These are phyloP conservation scores for Stachybotrys chlorohalonatus DNA, from an alignment of 2,329 filamentous ascomycete species.

Conservation along the genomic window DNA sequence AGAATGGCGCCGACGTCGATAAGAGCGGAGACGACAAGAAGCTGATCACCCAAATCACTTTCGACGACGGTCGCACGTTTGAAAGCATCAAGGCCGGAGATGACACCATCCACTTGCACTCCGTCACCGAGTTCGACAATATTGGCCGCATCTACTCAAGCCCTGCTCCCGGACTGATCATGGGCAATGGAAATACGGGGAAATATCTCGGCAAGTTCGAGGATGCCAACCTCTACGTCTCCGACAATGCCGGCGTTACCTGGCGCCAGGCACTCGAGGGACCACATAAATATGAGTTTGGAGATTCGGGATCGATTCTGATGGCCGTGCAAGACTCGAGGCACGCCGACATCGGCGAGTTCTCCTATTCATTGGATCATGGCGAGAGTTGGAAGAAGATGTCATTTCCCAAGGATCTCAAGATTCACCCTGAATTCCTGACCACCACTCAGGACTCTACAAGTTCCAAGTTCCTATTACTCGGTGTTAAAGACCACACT, in stretches of 20 bases:
- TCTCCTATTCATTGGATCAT: constrained; percentile 78
- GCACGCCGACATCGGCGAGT: constrained; percentile 46
- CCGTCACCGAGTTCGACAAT: constrained; percentile 77
- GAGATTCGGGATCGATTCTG: constrained; percentile 82
- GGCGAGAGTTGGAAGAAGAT: constrained; percentile 72
- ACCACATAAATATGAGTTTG: constrained; percentile 93
- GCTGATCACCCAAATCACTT: constrained; percentile 75
- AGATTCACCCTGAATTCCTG: constrained; percentile 62
- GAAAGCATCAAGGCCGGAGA: constrained; percentile 60
- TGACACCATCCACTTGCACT: constrained; percentile 77
- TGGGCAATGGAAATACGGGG: constrained; percentile 90
- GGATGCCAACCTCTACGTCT: constrained; percentile 76
- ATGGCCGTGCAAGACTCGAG: constrained; percentile 72
- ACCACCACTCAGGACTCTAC: constrained; percentile 91
- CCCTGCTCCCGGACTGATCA: constrained; percentile 82
- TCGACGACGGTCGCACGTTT: constrained; percentile 89
- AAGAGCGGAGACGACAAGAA: constrained; percentile 50
- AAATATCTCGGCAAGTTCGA: constrained; percentile 59
- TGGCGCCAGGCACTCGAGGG: constrained; percentile 71
- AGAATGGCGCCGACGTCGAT: constrained; percentile 73
- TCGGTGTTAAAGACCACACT: constrained; percentile 50
- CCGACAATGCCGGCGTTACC: constrained; percentile 79
- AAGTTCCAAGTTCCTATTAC: constrained; percentile 79
- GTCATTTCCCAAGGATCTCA: constrained; percentile 56
- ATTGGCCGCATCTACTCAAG: constrained; percentile 85